Base-by-base conservation (phyloP, 2,329 filamentous ascomycete species). In the Geoglossum cookeanum region DNA sequence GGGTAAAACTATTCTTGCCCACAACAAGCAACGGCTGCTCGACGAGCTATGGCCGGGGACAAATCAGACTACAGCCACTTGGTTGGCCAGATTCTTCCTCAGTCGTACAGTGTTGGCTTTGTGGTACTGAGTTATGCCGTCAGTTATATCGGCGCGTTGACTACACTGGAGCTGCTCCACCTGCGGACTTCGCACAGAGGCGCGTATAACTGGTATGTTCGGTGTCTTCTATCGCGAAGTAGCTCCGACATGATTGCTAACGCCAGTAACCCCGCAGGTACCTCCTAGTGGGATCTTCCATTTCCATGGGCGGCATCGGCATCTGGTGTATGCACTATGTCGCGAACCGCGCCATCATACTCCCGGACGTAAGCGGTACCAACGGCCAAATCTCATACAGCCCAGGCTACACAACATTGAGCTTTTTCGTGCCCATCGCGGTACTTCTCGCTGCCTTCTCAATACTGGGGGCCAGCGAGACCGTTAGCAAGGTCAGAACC, bases 281-380 rank as follows among this genome's bases (percentile, higher is more conserved):
- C 60, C 72, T 86, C 1, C 72, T 88, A 3, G 63, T 81, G 11
- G 77, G 78, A 39, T 78, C 84, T 5, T 79, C 84, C 3, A 71
- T 86, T 30, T 78, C 80, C 3, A 87, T 88, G 83, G 84, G 84
- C 6, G 84, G 82, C 2, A 80, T 87, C 60, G 74, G 83, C 44
- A 85, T 85, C 59, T 87, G 82, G 83, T 84, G 78, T 63, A 85
- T 86, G 85, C 87, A 92, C 67, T 91, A 86, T 64, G 84, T 92
- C 62, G 87, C 87, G 22, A 91, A 92, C 66, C 77, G 84, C 56
- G 87, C 87, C 13, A 85, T 91, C 60, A 73, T 84, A 30, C 76
- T 94, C 17, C 13, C 13, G 35, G 84, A 22, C 22, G 2, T 22
- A 22, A 22, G 84, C 44, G 69, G 79, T 59, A 61, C 71, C 11